Base-by-base conservation (phyloP, 2,329 filamentous ascomycete genomes). In the Ophiostoma piceae region DNA sequence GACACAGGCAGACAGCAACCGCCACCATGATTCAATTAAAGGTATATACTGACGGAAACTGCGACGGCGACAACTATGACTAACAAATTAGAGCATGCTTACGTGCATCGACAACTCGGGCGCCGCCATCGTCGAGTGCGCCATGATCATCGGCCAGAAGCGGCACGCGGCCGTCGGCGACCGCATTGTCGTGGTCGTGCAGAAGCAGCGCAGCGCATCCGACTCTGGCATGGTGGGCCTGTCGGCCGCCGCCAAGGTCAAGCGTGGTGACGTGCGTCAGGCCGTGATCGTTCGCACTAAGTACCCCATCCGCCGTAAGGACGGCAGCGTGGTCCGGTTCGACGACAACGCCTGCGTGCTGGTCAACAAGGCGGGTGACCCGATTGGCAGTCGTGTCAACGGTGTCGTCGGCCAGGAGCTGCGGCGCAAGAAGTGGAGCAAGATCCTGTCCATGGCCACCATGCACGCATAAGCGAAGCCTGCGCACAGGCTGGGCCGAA, bases 81-180 rank as follows among this genome's bases (percentile, higher is more conserved):
- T 16, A 22, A 22, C 62, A 8, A 26, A 0, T 6, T 75, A 97
- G 95, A 91, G 94, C 79, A 92, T 99, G 88, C 87, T 99, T 77
- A 97, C 95, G 83, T 98, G 95, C 89, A 98, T 99, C 88, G 95
- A 99, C 90, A 99, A 97, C 85, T 98, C 95, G 74, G 95, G 95
- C 79, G 95, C 95, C 75, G 94, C 95, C 76, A 85, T 99, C 75
- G 95, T 98, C 82, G 95, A 99, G 84, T 99, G 95, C 83, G 92
- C 91, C 79, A 90, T 94, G 79, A 91, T 98, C 73, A 84, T 99
- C 77, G 92, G 92, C 77, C 95, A 94, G 83, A 96, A 97, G 83
- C 84, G 88, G 75, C 88, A 90, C 77, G 95, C 94, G 71, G 90
- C 89, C 77, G 94, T 99, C 77, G 95, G 95, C 80, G 96, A 99